Percentiles rank a stretch among this genome's conserved stretches.
These are phyloP conservation scores for Neostapfia colusana DNA, from an alignment of 176 grass and related monocot species.

Conservation along the genomic window DNA sequence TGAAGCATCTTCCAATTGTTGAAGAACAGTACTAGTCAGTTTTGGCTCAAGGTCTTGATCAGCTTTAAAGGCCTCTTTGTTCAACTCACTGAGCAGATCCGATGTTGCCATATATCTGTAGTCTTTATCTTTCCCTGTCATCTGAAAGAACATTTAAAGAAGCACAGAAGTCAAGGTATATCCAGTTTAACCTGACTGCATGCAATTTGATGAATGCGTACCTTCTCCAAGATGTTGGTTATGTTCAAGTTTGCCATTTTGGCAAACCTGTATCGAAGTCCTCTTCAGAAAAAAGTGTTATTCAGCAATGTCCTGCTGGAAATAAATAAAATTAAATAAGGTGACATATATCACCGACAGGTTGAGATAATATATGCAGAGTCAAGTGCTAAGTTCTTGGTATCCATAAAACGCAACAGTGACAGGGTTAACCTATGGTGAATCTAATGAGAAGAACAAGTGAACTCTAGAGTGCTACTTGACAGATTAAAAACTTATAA, in stretches of 20 bases:
- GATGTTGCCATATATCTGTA: slow-evolving; percentile 98
- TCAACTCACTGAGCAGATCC: slow-evolving; percentile 81
- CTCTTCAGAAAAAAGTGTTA: slow-evolving; percentile 8
- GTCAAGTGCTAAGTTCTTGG: background rate
- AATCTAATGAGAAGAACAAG: slow-evolving; percentile 2
- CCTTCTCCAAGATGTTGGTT: slow-evolving; percentile 86
- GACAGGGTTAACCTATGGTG: background rate
- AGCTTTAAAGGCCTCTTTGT: slow-evolving; percentile 70
- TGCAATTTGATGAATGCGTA: slow-evolving; percentile 18
- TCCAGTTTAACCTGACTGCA: slow-evolving; percentile 7
- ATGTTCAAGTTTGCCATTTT: slow-evolving; percentile 73
- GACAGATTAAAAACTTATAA: background rate
- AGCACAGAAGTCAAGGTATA: slow-evolving; percentile 2
- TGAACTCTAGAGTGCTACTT: background rate
- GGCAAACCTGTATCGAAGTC: slow-evolving; percentile 8
- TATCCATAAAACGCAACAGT: background rate
- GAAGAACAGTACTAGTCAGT: slow-evolving; percentile 70
- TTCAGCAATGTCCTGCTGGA: slow-evolving; percentile 17
- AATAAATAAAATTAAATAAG: slow-evolving; percentile 26
- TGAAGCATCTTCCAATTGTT: slow-evolving; percentile 89
- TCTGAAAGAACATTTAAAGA: slow-evolving; percentile 51
- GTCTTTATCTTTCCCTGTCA: slow-evolving; percentile 95
- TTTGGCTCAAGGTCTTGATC: slow-evolving; percentile 72
- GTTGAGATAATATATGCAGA: background rate
- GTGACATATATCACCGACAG: background rate